phyloP scores from a whole-genome alignment of 2,329 filamentous ascomycete species.

The Metarhizium anisopliae region DNA sequence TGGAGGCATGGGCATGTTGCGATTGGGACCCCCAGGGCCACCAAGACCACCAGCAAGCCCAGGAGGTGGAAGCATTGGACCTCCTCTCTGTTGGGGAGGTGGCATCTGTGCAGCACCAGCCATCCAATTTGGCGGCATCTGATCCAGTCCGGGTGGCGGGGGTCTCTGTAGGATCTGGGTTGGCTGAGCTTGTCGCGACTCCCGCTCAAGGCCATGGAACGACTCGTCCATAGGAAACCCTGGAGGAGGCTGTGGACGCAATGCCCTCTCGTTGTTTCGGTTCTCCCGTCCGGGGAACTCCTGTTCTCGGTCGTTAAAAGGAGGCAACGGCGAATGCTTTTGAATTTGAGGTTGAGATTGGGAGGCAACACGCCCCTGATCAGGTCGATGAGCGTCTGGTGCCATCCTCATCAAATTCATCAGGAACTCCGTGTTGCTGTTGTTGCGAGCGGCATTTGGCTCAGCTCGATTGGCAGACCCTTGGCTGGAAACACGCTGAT shows the following conservation, averaged over 20 bases:
- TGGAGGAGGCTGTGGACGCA: conserved; percentile 37
- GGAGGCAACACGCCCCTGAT: conserved; percentile 27
- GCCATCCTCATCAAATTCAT: conserved; percentile 66
- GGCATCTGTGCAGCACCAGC: conserved; percentile 34
- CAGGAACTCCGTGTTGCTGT: conserved; percentile 71
- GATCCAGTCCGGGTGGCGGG: conserved; percentile 52
- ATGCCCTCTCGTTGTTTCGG: conserved; percentile 27
- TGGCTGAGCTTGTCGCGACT: conserved; percentile 41
- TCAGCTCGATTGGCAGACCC: conserved; percentile 35
- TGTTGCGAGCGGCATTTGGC: conserved; percentile 34
- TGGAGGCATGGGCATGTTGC: conserved; percentile 42
- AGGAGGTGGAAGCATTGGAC: conserved; percentile 43
- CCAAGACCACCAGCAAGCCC: conserved; percentile 2
- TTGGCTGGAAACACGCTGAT: conserved; percentile 46
- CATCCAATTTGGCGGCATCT: conserved; percentile 49
- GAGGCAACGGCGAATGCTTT: conserved; percentile 35
- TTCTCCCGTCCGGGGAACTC: conserved; percentile 30
- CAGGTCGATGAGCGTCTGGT: conserved; percentile 40
- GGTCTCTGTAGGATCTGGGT: conserved; percentile 58
- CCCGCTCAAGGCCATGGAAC: conserved; percentile 39
- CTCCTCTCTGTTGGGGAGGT: conserved; percentile 31
- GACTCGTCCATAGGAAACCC: conserved; percentile 44
- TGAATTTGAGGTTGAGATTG: conserved; percentile 11
- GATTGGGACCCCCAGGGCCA: conserved; percentile 21
- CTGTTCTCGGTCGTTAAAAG: conserved; percentile 38